Evolutionary conservation across 257 asterid species (phyloP).

Genomic region (Mitragyna speciosa): DNA sequence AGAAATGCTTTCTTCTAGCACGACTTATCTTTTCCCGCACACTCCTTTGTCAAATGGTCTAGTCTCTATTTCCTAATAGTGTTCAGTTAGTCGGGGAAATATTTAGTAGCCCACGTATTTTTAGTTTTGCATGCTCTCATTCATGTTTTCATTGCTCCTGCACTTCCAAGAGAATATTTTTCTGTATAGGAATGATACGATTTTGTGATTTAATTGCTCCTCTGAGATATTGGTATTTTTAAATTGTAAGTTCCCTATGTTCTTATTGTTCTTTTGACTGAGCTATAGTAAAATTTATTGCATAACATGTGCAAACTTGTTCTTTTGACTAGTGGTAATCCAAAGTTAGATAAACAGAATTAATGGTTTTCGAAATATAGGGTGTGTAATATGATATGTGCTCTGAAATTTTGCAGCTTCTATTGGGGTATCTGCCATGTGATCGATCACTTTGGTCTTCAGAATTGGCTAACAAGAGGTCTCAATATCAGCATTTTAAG

Average conservation of each 20-base stretch:
- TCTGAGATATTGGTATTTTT: background rate
- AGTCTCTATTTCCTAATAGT: background rate
- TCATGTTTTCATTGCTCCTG: background rate
- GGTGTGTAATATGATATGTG: slow-evolving; percentile 7
- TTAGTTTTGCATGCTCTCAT: background rate
- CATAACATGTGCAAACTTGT: background rate
- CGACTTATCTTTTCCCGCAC: background rate
- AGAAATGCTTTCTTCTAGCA: background rate
- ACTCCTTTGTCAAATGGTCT: background rate
- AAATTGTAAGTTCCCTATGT: background rate
- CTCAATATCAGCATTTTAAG: slow-evolving; percentile 79
- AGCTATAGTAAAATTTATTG: background rate
- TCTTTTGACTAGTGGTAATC: background rate
- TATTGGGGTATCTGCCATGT: slow-evolving; percentile 79
- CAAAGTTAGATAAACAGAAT: background rate
- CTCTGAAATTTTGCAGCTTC: slow-evolving; percentile 50
- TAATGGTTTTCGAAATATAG: background rate
- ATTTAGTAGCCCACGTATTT: background rate
- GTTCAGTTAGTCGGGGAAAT: background rate
- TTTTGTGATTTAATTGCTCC: background rate
- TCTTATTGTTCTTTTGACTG: background rate
- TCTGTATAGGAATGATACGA: background rate
- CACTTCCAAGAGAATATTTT: background rate
- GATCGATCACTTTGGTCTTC: slow-evolving; percentile 83
- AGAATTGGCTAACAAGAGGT: slow-evolving; percentile 78